A percentile compares a stretch with the other conserved stretches of the same genome.
Evolutionary conservation across 176 grass and related monocot species (phyloP).

Genomic region (Pharus latifolius): DNA sequence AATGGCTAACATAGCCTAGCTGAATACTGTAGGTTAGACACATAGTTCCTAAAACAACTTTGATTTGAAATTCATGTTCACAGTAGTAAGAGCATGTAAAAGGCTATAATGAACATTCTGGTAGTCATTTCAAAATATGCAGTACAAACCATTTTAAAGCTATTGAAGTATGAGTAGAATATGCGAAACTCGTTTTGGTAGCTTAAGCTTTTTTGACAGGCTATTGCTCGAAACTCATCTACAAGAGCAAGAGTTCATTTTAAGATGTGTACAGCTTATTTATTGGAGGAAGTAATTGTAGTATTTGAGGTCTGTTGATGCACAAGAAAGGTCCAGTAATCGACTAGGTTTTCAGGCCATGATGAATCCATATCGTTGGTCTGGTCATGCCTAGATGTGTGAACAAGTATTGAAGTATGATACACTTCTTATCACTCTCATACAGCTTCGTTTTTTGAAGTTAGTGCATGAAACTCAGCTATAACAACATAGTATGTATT

Average conservation of each 20-base stretch:
- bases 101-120: too few species aligned
- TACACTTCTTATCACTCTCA: background rate
- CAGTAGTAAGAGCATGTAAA: too few species aligned
- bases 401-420: background rate
- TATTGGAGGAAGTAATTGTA: background rate
- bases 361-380: background rate
- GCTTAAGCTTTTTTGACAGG: background rate
- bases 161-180: background rate
- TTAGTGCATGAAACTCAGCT: background rate
- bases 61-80: too few species aligned
- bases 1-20: too few species aligned
- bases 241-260: background rate
- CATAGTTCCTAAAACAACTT: too few species aligned
- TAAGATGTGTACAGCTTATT: background rate
- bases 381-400: background rate
- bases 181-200: background rate
- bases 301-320: background rate
- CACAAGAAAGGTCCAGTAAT: background rate
- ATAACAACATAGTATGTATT: too few species aligned
- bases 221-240: background rate
- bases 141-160: too few species aligned
- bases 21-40: too few species aligned
- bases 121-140: too few species aligned
- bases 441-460: background rate
- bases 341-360: background rate